phyloP scores from a whole-genome alignment of 345 rosid species.

The Eucalyptus erythrocorys region DNA sequence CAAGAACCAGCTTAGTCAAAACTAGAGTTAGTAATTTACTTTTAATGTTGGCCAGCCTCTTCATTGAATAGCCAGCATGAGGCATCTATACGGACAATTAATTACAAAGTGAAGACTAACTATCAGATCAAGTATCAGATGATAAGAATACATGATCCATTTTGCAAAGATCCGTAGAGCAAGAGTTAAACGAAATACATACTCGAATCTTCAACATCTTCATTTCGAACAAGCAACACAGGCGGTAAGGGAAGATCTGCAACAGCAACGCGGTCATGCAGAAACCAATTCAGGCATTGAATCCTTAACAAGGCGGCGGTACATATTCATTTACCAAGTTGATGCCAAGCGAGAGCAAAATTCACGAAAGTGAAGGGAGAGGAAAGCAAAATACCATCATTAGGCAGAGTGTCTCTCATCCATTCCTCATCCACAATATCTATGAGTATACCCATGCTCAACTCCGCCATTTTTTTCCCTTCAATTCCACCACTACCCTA shows the following conservation, averaged over 20 bases:
- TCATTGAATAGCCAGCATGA: background rate
- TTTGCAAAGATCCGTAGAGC: background rate
- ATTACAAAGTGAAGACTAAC: background rate
- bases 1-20: background rate
- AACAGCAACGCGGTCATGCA: background rate
- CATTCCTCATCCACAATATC: constrained; percentile 94
- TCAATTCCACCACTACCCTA: background rate
- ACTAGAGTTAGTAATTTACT: background rate
- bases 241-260: constrained; percentile 86
- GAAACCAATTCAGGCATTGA: background rate
- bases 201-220: constrained; percentile 93
- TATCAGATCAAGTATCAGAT: background rate
- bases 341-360: background rate
- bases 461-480: constrained; percentile 37
- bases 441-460: constrained; percentile 68
- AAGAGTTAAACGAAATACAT: background rate
- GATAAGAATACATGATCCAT: background rate
- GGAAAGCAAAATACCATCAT: constrained; percentile 44
- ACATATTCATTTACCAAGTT: background rate
- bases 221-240: constrained; percentile 54
- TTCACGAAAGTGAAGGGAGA: background rate
- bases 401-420: constrained; percentile 91
- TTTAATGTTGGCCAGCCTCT: background rate
- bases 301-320: background rate
- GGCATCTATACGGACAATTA: background rate